These are phyloP conservation scores for Globisporangium abappressorium DNA, from an alignment of 352 stramenopile genomes.

Conservation along the genomic window DNA sequence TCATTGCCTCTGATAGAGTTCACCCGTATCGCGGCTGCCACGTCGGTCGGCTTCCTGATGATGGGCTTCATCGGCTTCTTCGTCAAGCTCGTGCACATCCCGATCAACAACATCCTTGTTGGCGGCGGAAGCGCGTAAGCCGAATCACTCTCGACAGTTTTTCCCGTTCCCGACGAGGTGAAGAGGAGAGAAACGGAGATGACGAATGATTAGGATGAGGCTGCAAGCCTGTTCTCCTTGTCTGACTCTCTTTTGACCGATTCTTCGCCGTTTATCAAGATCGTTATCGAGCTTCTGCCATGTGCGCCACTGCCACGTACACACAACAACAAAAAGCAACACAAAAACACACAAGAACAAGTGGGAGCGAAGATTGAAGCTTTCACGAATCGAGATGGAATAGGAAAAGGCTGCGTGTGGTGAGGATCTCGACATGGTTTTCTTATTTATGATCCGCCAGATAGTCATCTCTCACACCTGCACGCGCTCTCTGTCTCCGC, in stretches of 20 bases:
- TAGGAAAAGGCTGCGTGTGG: background rate
- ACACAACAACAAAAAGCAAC: background rate
- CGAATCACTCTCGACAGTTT: background rate
- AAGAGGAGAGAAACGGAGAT: background rate
- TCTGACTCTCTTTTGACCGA: background rate
- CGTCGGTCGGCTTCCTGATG: slow-evolving; percentile 97
- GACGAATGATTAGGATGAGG: background rate
- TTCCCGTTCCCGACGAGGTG: background rate
- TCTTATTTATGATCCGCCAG: slow-evolving; percentile 18
- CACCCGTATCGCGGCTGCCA: slow-evolving; percentile 92
- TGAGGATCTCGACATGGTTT: slow-evolving; percentile 13
- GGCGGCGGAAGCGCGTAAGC: slow-evolving; percentile 78
- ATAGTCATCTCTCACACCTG: background rate
- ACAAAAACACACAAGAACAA: slow-evolving; percentile 2
- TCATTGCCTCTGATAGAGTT: slow-evolving; percentile 80
- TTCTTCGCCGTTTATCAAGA: slow-evolving; percentile 3
- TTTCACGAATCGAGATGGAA: background rate
- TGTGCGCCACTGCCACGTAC: background rate
- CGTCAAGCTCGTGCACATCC: slow-evolving; percentile 99
- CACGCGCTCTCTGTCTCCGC: background rate
- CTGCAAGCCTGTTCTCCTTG: background rate
- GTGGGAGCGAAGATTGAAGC: slow-evolving; percentile 1
- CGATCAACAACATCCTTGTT: slow-evolving; percentile 99
- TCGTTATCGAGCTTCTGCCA: background rate
- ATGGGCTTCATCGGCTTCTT: slow-evolving; percentile 99